phyloP scores from a whole-genome alignment of 345 rosid genomes.

The Microthlaspi erraticum region DNA sequence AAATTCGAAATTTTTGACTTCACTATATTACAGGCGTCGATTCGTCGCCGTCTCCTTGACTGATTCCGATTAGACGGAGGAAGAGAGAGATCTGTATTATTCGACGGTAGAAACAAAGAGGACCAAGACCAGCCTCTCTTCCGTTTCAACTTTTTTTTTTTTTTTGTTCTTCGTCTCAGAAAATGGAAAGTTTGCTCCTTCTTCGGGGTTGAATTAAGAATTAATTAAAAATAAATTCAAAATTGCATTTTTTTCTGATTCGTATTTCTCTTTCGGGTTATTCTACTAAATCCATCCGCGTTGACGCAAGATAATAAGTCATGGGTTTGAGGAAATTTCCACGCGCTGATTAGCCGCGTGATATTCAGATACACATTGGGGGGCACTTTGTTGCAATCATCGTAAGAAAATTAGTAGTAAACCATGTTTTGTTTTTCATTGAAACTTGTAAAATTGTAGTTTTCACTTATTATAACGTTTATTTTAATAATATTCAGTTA shows the following conservation, averaged over 20 bases:
- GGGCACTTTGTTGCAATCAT: no score
- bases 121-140: conserved; percentile 39
- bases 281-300: conserved; percentile 12
- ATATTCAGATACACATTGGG: neutral
- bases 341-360: neutral
- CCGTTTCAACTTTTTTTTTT: conserved; percentile 37
- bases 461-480: no score
- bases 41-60: neutral
- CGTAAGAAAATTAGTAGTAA: no score
- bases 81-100: conserved; percentile 44
- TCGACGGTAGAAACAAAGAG: conserved; percentile 39
- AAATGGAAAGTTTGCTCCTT: conserved; percentile 18
- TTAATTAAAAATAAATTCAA: neutral
- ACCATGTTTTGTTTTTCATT: no score
- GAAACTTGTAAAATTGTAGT: no score
- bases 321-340: neutral
- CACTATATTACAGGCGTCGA: conserved; percentile 16
- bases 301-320: neutral
- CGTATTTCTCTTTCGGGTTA: conserved; percentile 2
- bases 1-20: conserved; percentile 9
- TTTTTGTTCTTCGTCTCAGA: conserved; percentile 29
- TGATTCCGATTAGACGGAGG: neutral
- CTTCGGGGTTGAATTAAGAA: conserved; percentile 16
- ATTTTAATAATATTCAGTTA: no score
- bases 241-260: neutral